Evolutionary conservation across 2,329 filamentous ascomycete species (phyloP).

Genomic region (Sphaerostilbella broomeana): DNA sequence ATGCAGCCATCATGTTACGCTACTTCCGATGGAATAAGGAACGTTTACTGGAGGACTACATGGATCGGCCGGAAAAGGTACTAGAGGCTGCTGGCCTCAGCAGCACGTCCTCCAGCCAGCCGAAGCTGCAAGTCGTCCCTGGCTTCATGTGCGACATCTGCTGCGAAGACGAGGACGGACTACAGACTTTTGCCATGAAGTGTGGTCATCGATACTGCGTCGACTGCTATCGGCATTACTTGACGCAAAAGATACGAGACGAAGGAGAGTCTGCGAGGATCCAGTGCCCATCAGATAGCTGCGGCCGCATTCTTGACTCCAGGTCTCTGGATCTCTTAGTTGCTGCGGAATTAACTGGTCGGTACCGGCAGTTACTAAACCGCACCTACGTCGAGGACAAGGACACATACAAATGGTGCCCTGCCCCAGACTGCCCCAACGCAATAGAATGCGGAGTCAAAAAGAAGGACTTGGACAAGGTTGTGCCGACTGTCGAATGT

Average conservation of each 20-base stretch:
- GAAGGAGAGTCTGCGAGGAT: conserved; percentile 95
- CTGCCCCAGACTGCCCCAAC: conserved; percentile 92
- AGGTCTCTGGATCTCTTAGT: conserved; percentile 77
- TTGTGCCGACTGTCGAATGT: conserved; percentile 88
- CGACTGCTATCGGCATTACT: conserved; percentile 85
- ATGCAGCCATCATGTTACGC: conserved; percentile 81
- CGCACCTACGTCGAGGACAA: conserved; percentile 96
- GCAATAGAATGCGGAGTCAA: conserved; percentile 85
- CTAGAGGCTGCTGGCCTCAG: conserved; percentile 80
- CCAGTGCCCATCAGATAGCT: conserved; percentile 82
- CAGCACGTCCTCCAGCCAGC: conserved; percentile 52
- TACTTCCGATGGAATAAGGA: conserved; percentile 96
- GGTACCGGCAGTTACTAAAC: conserved; percentile 82
- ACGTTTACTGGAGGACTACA: conserved; percentile 87
- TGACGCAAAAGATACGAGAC: conserved; percentile 86
- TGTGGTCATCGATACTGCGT: conserved; percentile 92
- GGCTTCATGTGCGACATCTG: conserved; percentile 94
- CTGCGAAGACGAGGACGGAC: conserved; percentile 73
- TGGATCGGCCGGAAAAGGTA: conserved; percentile 76
- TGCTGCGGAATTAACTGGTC: conserved; percentile 44
- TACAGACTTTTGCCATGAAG: conserved; percentile 87
- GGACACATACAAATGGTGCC: conserved; percentile 94
- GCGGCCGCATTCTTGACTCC: conserved; percentile 85
- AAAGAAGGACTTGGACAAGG: conserved; percentile 72
- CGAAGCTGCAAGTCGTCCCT: conserved; percentile 62